Evolutionary conservation across 345 rosid species (phyloP).

Genomic region (Populus nigra): DNA sequence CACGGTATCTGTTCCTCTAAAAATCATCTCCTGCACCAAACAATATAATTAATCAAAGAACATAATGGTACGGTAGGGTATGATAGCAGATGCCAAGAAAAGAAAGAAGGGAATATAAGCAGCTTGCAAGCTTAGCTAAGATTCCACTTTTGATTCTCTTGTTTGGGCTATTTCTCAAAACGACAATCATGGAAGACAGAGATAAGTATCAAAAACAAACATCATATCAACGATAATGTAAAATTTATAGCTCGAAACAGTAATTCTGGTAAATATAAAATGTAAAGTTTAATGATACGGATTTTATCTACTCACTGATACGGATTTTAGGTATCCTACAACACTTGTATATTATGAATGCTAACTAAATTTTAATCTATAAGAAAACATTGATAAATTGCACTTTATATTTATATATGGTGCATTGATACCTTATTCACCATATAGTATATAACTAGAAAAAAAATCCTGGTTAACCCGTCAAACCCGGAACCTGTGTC

Average conservation of each 20-base stretch:
- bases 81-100: background rate
- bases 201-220: background rate
- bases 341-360: no score
- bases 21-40: constrained; percentile 49
- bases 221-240: background rate
- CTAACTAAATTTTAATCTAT: background rate
- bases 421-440: background rate
- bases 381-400: no score
- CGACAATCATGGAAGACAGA: background rate
- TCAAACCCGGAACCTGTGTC: no score
- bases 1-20: constrained; percentile 57
- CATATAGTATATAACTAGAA: background rate
- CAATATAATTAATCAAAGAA: background rate
- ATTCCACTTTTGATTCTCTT: background rate
- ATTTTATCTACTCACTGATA: background rate
- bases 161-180: background rate
- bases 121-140: background rate
- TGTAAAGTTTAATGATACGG: background rate
- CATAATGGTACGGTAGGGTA: background rate
- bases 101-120: background rate
- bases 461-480: no score
- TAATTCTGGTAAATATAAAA: background rate
- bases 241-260: background rate
- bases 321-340: no score
- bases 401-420: background rate